Base-by-base conservation (phyloP, 306 rosid species). In the Senna tora region DNA sequence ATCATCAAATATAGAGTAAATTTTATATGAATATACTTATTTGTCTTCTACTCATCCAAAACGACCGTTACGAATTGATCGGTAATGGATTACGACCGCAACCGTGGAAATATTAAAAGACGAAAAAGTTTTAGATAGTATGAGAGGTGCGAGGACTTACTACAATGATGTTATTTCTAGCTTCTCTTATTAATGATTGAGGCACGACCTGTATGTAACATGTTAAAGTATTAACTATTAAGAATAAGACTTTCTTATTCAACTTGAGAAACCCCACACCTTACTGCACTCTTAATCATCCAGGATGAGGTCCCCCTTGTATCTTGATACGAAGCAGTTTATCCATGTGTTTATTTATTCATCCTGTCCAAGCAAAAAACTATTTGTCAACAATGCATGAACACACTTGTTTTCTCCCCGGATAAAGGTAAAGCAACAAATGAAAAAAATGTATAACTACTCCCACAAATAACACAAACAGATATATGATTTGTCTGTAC, bases 341-440 rank as follows among this genome's bases (percentile, higher is more conserved):
- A 25, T 72, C 61, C 61, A 25, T 16, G 52, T n/a, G 14, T 69
- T 70, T 9, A 72, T 63, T 78, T 71, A 80, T 59, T 67, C 77
- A 78, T 79, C 89, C 93, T 86, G 90, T 68, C 69, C 84, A 77
- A 53, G 70, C 59, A 76, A 42, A 78, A 57, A 62, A 77, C 12
- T 6, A 75, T 53, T 1, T 42, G 75, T 21, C 19, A 16, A 9
- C 30, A 12, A 58, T 6, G 52, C 36, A 21, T 9, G 6, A 5
- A 41, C 43, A 12, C 46, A 34, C 2, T n/a, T 19, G 34, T 60
- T 60, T 43, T 43, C 13, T 43, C 59, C 30, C 22, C 7, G 10
- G 42, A 50, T 4, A 51, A 22, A n/a, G 39, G n/a, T n/a, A 55
- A 13, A 42, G 10, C 71, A 73, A 55, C 38, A 78, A 62, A 64